phyloP scores from a whole-genome alignment of 2,329 filamentous ascomycete species.

The Ustulina deusta region DNA sequence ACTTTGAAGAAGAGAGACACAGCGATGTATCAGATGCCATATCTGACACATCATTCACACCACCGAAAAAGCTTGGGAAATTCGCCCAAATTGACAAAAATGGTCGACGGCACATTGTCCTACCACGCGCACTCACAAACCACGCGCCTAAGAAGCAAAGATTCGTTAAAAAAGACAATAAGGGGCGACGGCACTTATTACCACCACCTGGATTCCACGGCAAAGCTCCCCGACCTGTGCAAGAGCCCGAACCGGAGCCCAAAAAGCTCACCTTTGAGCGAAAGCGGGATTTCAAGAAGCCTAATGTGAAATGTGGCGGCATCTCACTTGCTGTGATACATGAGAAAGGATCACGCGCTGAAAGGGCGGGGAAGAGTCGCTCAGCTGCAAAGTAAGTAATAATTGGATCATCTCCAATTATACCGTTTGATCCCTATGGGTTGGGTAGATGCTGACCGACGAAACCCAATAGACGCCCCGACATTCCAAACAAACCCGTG shows the following conservation, averaged over 20 bases:
- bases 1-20: neutral
- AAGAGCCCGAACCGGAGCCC: neutral
- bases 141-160: neutral
- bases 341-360: neutral
- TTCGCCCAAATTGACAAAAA: neutral
- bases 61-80: neutral
- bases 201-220: constrained; percentile 5
- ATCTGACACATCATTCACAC: constrained; percentile 29
- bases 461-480: neutral
- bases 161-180: neutral
- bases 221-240: neutral
- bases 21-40: constrained; percentile 10
- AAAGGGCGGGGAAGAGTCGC: neutral
- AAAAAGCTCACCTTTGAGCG: constrained; percentile 2
- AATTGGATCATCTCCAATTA: neutral
- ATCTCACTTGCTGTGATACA: constrained; percentile 9
- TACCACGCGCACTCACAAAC: neutral
- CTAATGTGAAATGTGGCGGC: neutral
- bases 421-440: neutral
- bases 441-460: neutral
- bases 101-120: constrained; percentile 4
- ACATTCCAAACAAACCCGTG: neutral
- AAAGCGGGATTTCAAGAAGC: neutral
- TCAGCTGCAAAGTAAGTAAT: neutral
- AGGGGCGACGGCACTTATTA: constrained; percentile 3